phyloP scores from a whole-genome alignment of 768 basidiomycete species.

The Rhizopogon vesiculosus region DNA sequence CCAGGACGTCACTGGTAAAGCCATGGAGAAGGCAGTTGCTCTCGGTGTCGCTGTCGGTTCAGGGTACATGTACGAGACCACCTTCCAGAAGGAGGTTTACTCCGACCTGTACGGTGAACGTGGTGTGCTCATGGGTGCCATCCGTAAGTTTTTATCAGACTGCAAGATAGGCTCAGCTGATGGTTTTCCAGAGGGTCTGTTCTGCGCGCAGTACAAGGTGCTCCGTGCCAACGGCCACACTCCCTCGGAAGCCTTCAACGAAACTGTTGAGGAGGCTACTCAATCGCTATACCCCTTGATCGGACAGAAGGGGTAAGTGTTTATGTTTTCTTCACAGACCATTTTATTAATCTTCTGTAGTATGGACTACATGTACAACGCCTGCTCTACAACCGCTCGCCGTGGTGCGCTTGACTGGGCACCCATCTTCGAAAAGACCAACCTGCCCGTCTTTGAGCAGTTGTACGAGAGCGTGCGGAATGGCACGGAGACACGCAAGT shows the following conservation, averaged over 20 bases:
- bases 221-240: constrained; percentile 95
- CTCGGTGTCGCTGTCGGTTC: constrained; percentile 93
- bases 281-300: constrained; percentile 97
- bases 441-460: constrained; percentile 89
- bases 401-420: constrained; percentile 99
- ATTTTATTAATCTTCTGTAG: constrained; percentile 33
- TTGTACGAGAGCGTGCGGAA: constrained; percentile 93
- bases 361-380: constrained; percentile 99
- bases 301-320: constrained; percentile 80
- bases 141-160: constrained; percentile 51
- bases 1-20: constrained; percentile 98
- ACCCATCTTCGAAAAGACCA: constrained; percentile 91
- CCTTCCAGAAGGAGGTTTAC: constrained; percentile 99
- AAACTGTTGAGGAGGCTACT: constrained; percentile 99
- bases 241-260: constrained; percentile 99
- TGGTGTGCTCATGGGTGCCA: constrained; percentile 98
- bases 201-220: constrained; percentile 98
- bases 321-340: not conserved
- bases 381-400: constrained; percentile 98
- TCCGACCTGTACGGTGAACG: constrained; percentile 99
- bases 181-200: constrained; percentile 75
- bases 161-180: constrained; percentile 1
- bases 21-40: constrained; percentile 94
- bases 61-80: constrained; percentile 98
- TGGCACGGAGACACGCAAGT: constrained; percentile 95